phyloP scores from a whole-genome alignment of 805 yeast species.

The Danielia oregonensis region DNA sequence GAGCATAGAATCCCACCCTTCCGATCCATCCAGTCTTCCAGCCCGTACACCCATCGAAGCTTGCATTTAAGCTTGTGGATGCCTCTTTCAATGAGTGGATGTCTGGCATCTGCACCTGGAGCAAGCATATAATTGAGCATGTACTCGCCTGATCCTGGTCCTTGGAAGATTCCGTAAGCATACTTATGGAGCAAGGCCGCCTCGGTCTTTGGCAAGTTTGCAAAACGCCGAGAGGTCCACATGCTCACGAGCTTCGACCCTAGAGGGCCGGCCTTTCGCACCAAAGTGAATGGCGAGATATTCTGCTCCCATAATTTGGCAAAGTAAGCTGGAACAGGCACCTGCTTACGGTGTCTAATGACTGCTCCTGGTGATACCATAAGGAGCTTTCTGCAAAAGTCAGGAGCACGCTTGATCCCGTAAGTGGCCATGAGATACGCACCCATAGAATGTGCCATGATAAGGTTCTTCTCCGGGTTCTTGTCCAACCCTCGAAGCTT shows the following conservation, averaged over 20 bases:
- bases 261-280: slow-evolving; percentile 71
- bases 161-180: slow-evolving; percentile 78
- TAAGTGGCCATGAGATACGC: slow-evolving; percentile 75
- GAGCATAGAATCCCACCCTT: slow-evolving; percentile 44
- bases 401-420: slow-evolving; percentile 53
- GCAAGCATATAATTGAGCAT: slow-evolving; percentile 78
- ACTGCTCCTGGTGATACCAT: slow-evolving; percentile 92
- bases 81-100: slow-evolving; percentile 56
- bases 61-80: slow-evolving; percentile 54
- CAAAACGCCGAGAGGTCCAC: slow-evolving; percentile 84
- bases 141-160: slow-evolving; percentile 91
- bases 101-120: slow-evolving; percentile 88
- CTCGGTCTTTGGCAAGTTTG: slow-evolving; percentile 47
- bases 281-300: slow-evolving; percentile 79
- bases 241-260: slow-evolving; percentile 86
- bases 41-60: slow-evolving; percentile 83
- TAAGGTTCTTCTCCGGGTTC: slow-evolving; percentile 42
- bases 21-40: slow-evolving; percentile 60
- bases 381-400: slow-evolving; percentile 61
- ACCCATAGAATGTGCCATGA: slow-evolving; percentile 89
- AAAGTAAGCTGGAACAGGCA: slow-evolving; percentile 72
- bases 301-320: slow-evolving; percentile 79
- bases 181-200: slow-evolving; percentile 65
- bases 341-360: slow-evolving; percentile 41
- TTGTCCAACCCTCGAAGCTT: slow-evolving; percentile 36